Base-by-base conservation (phyloP, 441 rosid genomes). In the Cnidoscolus chayamansa region DNA sequence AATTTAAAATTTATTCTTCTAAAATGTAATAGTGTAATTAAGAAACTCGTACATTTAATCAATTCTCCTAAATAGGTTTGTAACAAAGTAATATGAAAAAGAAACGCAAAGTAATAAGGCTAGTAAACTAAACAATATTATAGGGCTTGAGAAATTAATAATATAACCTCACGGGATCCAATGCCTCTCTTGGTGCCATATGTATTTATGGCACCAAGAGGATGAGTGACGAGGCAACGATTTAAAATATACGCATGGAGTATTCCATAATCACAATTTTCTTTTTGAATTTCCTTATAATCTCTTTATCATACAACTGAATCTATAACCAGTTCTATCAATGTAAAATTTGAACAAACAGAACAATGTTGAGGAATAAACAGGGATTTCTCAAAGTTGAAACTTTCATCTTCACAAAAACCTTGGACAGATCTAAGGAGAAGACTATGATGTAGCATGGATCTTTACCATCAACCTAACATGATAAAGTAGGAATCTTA, bases 331-430 rank as follows among this genome's bases (percentile, higher is more conserved):
- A 51, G 15, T 74, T 15, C 0, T 1, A 47, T 50, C 19, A 1
- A 13, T 10, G 20, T 10, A 61, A 31, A 58, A 11, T 25, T 61
- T n/a, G 35, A 12, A 32, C 51, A 59, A 40, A 13, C 16, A 15
- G 3, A 7, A 68, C 10, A 62, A 0, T 13, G 43, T 20, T 1
- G 13, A 51, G 40, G 10, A 13, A 48, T 57, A 19, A 12, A 65
- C n/a, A 30, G 11, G 45, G 2, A 40, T 3, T 25, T 25, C 15
- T 9, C 50, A 60, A 60, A 59, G 7, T n/a, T n/a, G 25, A 59
- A 59, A 31, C 16, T 4, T 30, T 60, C 45, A 54, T 71, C 43
- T 65, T 67, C 30, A 80, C 32, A 62, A 68, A 59, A 51, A n/a
- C 45, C 63, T 48, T 30, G 10, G 19, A 49, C 53, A 59, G 63